phyloP scores from a whole-genome alignment of 1,284 basidiomycete genomes.

The Ceratobasidium sp. region DNA sequence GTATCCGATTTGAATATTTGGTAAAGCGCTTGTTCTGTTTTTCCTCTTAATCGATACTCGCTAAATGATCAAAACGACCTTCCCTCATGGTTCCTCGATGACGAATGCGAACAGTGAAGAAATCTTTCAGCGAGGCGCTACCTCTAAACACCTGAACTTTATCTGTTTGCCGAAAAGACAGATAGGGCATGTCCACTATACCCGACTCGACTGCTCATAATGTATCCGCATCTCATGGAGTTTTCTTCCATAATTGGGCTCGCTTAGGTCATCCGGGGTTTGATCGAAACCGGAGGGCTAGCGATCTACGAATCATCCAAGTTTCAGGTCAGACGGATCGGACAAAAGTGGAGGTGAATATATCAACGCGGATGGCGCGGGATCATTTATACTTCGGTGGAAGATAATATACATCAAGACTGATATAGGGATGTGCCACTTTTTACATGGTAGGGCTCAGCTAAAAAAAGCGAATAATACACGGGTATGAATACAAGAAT shows the following conservation, averaged over 20 bases:
- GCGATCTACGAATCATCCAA: neutral
- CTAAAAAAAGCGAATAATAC: conserved; percentile 2
- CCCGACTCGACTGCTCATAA: neutral
- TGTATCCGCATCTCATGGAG: neutral
- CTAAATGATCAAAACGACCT: too few relatives aligned
- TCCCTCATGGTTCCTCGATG: too few relatives aligned
- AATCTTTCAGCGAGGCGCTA: too few relatives aligned
- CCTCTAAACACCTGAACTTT: neutral
- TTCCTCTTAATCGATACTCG: too few relatives aligned
- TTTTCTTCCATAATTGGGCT: neutral
- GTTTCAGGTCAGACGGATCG: neutral
- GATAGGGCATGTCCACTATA: conserved; percentile 13
- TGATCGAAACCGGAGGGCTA: conserved; percentile 18
- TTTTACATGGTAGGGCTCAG: neutral
- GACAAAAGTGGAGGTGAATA: neutral
- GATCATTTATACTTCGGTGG: conserved; percentile 14
- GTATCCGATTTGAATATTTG: too few relatives aligned
- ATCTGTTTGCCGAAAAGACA: neutral
- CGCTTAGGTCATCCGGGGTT: conserved; percentile 31
- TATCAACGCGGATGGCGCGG: neutral
- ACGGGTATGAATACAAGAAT: conserved; percentile 30
- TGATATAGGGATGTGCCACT: neutral
- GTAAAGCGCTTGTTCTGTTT: too few relatives aligned
- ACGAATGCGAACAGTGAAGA: too few relatives aligned
- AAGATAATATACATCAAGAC: conserved; percentile 14